Percentiles rank a stretch among this genome's conserved stretches.
These are phyloP conservation scores for Lipomyces japonicus DNA, from an alignment of 805 yeast genomes.

Conservation along the genomic window DNA sequence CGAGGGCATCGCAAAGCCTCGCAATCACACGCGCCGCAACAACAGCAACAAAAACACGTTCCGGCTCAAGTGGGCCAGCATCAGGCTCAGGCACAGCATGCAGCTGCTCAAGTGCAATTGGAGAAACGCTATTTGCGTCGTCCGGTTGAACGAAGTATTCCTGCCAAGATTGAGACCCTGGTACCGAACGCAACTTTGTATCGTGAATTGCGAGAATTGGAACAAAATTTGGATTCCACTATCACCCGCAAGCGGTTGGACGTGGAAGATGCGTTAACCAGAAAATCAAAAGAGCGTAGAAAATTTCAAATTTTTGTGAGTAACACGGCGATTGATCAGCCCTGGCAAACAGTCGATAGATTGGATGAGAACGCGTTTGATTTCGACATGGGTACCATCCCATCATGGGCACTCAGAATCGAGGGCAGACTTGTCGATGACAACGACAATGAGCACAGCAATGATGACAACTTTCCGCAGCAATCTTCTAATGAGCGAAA, in stretches of 20 bases:
- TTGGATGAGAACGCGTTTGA: conserved; percentile 35
- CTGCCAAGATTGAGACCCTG: conserved; percentile 44
- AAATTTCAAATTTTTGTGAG: conserved; percentile 75
- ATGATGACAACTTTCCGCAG: too few species aligned
- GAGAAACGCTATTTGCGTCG: conserved; percentile 31
- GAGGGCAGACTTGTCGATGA: conserved; percentile 72
- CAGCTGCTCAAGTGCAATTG: conserved; percentile 9
- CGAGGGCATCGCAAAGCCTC: conserved; percentile 6
- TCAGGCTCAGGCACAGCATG: conserved; percentile 10
- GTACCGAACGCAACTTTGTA: conserved; percentile 72
- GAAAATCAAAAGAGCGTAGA: conserved; percentile 39
- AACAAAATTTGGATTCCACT: conserved; percentile 72
- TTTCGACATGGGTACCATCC: conserved; percentile 35
- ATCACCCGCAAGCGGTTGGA: conserved; percentile 81
- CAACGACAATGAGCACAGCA: conserved; percentile 50
- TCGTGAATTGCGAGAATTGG: conserved; percentile 73
- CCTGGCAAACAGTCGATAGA: conserved; percentile 61
- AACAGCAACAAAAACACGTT: conserved; percentile 17
- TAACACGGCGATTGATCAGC: conserved; percentile 78
- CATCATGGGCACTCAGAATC: conserved; percentile 76
- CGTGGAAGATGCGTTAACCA: conserved; percentile 61
- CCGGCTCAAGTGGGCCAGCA: conserved; percentile 13
- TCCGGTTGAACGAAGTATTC: conserved; percentile 55
- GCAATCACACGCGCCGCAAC: conserved; percentile 34
- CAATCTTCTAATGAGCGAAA: conserved; percentile 40